Evolutionary conservation across 345 rosid species (phyloP), one percentile per base, ranked within the genome.

Genomic region (Firmiana major): DNA sequence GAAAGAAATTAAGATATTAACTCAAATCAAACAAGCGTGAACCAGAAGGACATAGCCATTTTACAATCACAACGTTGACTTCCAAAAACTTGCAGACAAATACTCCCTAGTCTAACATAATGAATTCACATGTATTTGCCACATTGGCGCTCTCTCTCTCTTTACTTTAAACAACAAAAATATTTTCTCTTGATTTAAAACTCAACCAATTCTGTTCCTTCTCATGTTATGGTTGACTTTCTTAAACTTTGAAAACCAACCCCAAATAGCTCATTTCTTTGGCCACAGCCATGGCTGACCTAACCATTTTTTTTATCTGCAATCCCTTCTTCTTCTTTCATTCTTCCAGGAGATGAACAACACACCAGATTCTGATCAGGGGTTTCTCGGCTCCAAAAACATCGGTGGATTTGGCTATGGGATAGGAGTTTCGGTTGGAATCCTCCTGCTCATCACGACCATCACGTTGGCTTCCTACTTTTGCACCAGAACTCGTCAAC

Each of bases 341-440:
- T 22, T 13, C 2, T 31, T 22, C 58, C 10, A 15, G 12, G 28
- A 63, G 26, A 80, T 74, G 83, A 83, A 70, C 77, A 53, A 0
- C 45, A 34, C 81, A 0, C 0, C 78, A 3, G 77, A 28, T n/a
- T n/a, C n/a, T n/a, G n/a, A n/a, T 7, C 51, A 73, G 34, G 86
- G 83, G 1, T 73, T 84, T 13, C 67, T 85, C 2, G 84, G 78
- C 26, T 60, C 80, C 0, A 51, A 71, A 71, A 74, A 78, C 42
- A 85, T 88, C 8, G 85, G 89, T 5, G 86, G 90, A 3, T 87
- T 89, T 21, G 75, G 85, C 16, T 88, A 87, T 46, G 92, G 87
- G n/a, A 64, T 88, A 36, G 90, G 90, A 16, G 85, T 88, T 26
- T 84, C 92, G 8, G 82, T 85, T 0, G 90, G 90, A 8, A 78